Percentiles rank a stretch among this genome's conserved stretches.
Evolutionary conservation across 1,284 basidiomycete genomes (phyloP).

Genomic region (Stygiomarasmius scandens): DNA sequence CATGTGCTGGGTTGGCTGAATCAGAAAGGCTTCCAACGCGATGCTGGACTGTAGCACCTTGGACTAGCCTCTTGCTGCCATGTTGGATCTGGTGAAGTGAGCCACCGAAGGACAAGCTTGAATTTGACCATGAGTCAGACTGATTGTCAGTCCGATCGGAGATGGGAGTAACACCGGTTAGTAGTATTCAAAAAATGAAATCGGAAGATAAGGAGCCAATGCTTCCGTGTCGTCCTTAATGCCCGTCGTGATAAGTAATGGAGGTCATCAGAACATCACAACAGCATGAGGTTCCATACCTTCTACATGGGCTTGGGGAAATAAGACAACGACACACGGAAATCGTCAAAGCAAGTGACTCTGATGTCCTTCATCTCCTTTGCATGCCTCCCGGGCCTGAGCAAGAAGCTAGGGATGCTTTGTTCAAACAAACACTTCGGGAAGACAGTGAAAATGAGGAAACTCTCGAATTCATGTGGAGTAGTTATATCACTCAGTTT

Average conservation of each 20-base stretch:
- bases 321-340: slow-evolving; percentile 13
- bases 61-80: too few species aligned
- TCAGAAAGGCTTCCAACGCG: slow-evolving; percentile 70
- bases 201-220: slow-evolving; percentile 85
- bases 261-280: slow-evolving; percentile 19
- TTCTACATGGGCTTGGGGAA: slow-evolving; percentile 18
- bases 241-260: slow-evolving; percentile 60
- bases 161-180: too few species aligned
- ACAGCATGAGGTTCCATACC: slow-evolving; percentile 10
- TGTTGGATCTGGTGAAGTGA: slow-evolving; percentile 52
- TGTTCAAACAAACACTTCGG: slow-evolving; percentile 11
- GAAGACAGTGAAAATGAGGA: slow-evolving; percentile 17
- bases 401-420: slow-evolving; percentile 17
- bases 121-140: slow-evolving; percentile 14
- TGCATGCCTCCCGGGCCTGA: slow-evolving; percentile 18
- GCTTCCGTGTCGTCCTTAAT: slow-evolving; percentile 92
- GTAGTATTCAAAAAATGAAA: slow-evolving; percentile 79
- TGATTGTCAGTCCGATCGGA: too few species aligned
- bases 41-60: too few species aligned
- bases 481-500: slow-evolving; percentile 18
- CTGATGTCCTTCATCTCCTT: slow-evolving; percentile 8
- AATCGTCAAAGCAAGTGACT: slow-evolving; percentile 13
- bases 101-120: too few species aligned
- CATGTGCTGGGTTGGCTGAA: slow-evolving; percentile 67
- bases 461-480: slow-evolving; percentile 18